Conservation (phyloP, 768 basidiomycete species). For the Lentinula guzmanii region DNA sequence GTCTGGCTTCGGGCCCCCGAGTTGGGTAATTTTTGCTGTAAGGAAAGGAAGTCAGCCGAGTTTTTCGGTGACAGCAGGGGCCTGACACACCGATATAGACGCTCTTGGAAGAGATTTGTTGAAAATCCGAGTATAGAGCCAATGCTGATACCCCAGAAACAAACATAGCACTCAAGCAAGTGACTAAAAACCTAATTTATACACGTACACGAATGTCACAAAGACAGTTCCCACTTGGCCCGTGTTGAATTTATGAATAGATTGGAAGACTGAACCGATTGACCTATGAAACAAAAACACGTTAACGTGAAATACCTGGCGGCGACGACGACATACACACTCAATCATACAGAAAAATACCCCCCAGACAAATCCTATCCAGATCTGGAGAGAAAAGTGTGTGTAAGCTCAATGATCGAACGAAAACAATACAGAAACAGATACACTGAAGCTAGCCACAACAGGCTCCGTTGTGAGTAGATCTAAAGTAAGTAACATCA, state of each 20-base stretch:
- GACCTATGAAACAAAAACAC: constrained; percentile 30
- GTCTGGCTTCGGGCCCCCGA: constrained; percentile 51
- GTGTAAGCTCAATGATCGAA: neutral
- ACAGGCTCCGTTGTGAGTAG: constrained; percentile 68
- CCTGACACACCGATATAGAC: constrained; percentile 36
- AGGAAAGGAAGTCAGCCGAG: neutral
- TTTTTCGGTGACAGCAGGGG: too few relatives aligned
- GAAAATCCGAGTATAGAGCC: constrained; percentile 47
- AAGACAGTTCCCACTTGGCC: constrained; percentile 60
- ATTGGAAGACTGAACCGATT: constrained; percentile 47
- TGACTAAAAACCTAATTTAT: neutral
- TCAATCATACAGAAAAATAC: constrained; percentile 64
- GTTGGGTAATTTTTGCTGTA: constrained; percentile 25
- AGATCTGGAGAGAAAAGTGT: constrained; percentile 34
- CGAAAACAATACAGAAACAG: constrained; percentile 19
- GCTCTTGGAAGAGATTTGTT: constrained; percentile 42
- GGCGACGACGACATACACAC: constrained; percentile 22
- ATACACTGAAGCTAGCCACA: constrained; percentile 67
- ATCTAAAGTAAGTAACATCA: constrained; percentile 27
- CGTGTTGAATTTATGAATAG: constrained; percentile 52
- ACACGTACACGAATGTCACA: constrained; percentile 45
- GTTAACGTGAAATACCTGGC: neutral
- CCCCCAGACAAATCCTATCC: constrained; percentile 75
- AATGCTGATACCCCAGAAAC: constrained; percentile 30
- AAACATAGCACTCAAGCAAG: neutral